Conservation (phyloP, 306 rosid genomes). For the Ziziphus jujuba region DNA sequence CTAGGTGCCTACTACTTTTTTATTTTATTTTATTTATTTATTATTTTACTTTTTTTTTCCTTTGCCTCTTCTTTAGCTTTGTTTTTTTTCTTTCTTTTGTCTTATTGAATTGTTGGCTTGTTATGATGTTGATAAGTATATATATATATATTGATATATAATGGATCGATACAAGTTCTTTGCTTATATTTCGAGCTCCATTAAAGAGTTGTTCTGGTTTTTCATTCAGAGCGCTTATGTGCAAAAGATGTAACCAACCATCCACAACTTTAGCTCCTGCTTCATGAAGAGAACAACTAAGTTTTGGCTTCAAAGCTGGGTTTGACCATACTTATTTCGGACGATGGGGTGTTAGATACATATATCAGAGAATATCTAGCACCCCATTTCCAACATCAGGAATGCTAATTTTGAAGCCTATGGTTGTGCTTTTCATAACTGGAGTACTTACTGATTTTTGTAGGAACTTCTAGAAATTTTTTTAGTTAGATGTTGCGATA, state of each 20-base stretch:
- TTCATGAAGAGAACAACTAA: neutral
- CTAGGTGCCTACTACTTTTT: too few relatives aligned
- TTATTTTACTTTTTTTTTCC: too few relatives aligned
- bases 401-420: slow-evolving; percentile 25
- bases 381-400: slow-evolving; percentile 16
- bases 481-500: slow-evolving; percentile 21
- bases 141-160: neutral
- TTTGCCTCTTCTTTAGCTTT: neutral
- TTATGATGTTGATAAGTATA: neutral
- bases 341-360: slow-evolving; percentile 15
- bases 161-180: neutral
- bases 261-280: slow-evolving; percentile 15
- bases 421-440: slow-evolving; percentile 15
- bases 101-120: neutral
- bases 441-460: slow-evolving; percentile 28
- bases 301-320: slow-evolving; percentile 12
- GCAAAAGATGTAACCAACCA: slow-evolving; percentile 33
- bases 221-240: slow-evolving; percentile 76
- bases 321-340: slow-evolving; percentile 14
- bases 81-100: neutral
- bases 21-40: too few relatives aligned
- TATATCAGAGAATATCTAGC: slow-evolving; percentile 7
- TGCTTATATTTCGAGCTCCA: neutral
- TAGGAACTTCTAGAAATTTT: slow-evolving; percentile 18
- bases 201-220: slow-evolving; percentile 13